These are phyloP conservation scores for Trametes polyzona DNA, from an alignment of 1,284 basidiomycete genomes.

Conservation along the genomic window DNA sequence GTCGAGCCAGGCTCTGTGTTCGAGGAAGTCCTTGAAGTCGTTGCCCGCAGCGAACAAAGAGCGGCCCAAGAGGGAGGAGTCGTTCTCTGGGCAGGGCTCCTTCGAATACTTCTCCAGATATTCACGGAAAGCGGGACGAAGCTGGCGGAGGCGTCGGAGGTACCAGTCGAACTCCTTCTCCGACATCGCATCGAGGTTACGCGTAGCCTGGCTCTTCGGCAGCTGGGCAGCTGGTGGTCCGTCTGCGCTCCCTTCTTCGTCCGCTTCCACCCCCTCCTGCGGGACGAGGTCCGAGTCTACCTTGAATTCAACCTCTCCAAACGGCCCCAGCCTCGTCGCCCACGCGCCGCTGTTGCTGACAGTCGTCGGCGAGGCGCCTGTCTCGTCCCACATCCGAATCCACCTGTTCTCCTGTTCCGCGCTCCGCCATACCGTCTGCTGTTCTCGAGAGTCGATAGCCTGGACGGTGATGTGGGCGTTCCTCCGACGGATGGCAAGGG, in stretches of 20 bases:
- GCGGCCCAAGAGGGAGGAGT: conserved; percentile 37
- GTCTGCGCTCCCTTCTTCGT: conserved; percentile 26
- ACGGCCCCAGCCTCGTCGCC: conserved; percentile 40
- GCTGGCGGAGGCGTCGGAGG: conserved; percentile 54
- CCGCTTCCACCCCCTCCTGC: conserved; percentile 14
- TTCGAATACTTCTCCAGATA: conserved; percentile 39
- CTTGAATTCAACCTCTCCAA: conserved; percentile 38
- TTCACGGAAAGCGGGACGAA: conserved; percentile 59
- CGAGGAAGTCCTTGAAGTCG: conserved; percentile 37
- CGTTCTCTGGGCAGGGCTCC: conserved; percentile 30
- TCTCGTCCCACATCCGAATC: conserved; percentile 67
- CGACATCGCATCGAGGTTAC: conserved; percentile 41
- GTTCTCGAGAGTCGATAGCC: conserved; percentile 66
- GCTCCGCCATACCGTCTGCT: conserved; percentile 76
- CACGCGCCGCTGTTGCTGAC: conserved; percentile 35
- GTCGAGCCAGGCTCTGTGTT: conserved; percentile 26
- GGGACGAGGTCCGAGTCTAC: conserved; percentile 55
- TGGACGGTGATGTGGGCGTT: conserved; percentile 63
- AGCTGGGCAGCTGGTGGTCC: conserved; percentile 37
- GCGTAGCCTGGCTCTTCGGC: conserved; percentile 31
- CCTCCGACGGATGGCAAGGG: conserved; percentile 61
- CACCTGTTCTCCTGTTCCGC: conserved; percentile 66
- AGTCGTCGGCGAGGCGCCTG: conserved; percentile 48
- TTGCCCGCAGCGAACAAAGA: conserved; percentile 9
- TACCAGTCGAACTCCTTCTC: conserved; percentile 60